phyloP scores from a whole-genome alignment of 164 flowering plant species.

The Nymphaea thermarum region DNA sequence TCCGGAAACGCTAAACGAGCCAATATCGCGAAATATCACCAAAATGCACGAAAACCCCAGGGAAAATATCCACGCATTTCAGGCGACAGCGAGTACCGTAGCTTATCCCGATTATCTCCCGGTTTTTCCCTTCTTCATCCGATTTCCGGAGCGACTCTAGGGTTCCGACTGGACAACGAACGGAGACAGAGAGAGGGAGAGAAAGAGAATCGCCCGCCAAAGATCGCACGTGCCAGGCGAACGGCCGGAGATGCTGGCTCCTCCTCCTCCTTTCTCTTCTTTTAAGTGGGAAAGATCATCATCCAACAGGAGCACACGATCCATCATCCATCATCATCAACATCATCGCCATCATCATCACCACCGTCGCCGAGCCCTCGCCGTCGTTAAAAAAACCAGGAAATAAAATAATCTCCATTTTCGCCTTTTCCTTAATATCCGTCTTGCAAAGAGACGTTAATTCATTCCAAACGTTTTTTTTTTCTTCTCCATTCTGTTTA shows the following conservation, averaged over 20 bases:
- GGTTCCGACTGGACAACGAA: neutral
- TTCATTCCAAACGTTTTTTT: too few relatives aligned
- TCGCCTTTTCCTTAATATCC: neutral
- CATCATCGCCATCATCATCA: constrained; percentile 52
- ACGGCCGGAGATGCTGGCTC: neutral
- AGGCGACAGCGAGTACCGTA: neutral
- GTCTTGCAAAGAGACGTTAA: too few relatives aligned
- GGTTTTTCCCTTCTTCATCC: neutral
- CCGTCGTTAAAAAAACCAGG: neutral
- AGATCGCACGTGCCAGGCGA: neutral
- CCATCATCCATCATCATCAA: constrained; percentile 13
- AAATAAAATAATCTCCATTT: neutral
- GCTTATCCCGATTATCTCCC: neutral
- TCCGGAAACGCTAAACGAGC: neutral
- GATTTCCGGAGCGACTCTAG: neutral
- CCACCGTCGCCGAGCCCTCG: neutral
- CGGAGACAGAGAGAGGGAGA: neutral
- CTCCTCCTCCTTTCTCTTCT: neutral
- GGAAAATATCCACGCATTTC: neutral
- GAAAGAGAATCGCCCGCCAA: neutral
- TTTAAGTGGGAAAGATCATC: neutral
- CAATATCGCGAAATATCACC: neutral
- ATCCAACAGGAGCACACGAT: neutral
- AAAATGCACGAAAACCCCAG: neutral
- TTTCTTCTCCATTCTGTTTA: too few relatives aligned